Evolutionary conservation across 306 rosid genomes (phyloP), one percentile per base, ranked within the genome.

Genomic region (Lathyrus tuberosus): DNA sequence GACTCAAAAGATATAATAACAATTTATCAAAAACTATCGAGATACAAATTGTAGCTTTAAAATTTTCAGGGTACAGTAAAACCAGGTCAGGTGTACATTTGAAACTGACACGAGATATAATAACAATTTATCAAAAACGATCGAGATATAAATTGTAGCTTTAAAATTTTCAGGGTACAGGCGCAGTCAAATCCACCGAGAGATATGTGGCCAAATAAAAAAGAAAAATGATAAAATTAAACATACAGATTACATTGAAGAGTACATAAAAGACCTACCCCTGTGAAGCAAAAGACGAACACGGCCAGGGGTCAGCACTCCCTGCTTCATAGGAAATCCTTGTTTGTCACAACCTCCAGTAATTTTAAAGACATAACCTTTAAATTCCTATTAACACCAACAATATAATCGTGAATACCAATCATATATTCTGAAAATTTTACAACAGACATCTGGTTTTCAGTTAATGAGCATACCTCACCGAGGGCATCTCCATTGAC

Each of bases 311-410:
- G 84, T 81, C 24, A 81, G 53, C 52, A 81, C 84, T 15, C 84
- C 84, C 69, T 81, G 84, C 72, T 81, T 81, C 84, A 81, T 81
- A 38, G 84, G 84, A 14, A 81, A 81, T 10, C 84, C 84, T 43
- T 81, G 84, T 15, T 81, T 81, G 81, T 81, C 84, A 54, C 84
- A 81, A 2, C 84, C 84, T 12, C 84, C 84, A 3, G 84, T 76
- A 5, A 81, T 81, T 72, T 81, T 81, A 62, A 81, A 76, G 1
- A 81, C 81, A 44, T 81, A 81, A 17, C 84, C 84, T 38, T 66
- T 76, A 20, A 81, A 81, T 20, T 81, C 84, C 84, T 80, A 69
- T 56, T 5, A 20, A 22, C 20, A 49, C 31, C 57, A 51, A 47
- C 14, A 1, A 20, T 20, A 22, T 0, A 16, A 20, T n/a, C 13